A percentile compares a stretch with the other conserved stretches of the same genome.
phyloP scores from a whole-genome alignment of 1,284 basidiomycete genomes.

The Ustilago shanxiensis region DNA sequence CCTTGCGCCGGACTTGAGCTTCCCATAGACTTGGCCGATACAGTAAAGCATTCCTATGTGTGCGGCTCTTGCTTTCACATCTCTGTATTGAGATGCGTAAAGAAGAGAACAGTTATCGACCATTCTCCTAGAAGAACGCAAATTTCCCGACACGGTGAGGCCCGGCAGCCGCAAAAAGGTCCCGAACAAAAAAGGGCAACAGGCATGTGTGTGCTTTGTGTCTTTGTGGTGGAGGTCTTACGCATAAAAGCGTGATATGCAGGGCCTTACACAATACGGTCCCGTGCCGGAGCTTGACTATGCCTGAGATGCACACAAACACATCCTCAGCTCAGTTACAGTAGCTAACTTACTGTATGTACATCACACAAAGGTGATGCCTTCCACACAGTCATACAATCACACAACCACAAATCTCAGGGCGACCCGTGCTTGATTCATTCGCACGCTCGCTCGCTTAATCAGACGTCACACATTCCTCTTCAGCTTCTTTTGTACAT shows the following conservation, averaged over 20 bases:
- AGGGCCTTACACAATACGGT: not conserved
- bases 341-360: too few relatives aligned
- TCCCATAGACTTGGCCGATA: too few relatives aligned
- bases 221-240: constrained; percentile 1
- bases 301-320: too few relatives aligned
- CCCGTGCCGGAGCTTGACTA: not conserved
- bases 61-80: too few relatives aligned
- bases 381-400: not conserved
- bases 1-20: not conserved
- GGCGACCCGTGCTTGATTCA: too few relatives aligned
- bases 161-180: not conserved
- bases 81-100: too few relatives aligned
- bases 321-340: too few relatives aligned
- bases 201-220: too few relatives aligned
- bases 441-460: not conserved
- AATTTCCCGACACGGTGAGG: not conserved
- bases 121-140: not conserved
- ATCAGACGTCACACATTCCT: not conserved
- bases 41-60: too few relatives aligned
- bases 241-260: not conserved
- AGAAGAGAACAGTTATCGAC: too few relatives aligned
- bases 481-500: not conserved
- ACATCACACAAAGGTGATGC: too few relatives aligned
- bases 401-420: too few relatives aligned
- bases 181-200: not conserved